Conservation (phyloP, 805 yeast species). For the Kockiozyma suomiensis region DNA sequence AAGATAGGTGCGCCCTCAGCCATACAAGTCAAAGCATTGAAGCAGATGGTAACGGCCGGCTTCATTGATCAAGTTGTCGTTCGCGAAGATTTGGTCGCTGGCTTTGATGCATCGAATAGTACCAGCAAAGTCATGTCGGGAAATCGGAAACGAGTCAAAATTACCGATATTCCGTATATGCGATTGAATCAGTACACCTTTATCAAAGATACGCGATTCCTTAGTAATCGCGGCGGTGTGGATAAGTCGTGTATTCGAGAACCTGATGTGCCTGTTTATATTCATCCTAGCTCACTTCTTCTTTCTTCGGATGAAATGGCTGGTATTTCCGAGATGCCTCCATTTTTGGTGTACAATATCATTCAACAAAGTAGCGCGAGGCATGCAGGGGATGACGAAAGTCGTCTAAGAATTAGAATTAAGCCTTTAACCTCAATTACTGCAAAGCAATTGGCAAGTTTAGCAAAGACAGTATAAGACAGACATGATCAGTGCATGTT, state of each 20-base stretch:
- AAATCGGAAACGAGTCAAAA: slow-evolving; percentile 55
- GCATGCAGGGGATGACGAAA: slow-evolving; percentile 45
- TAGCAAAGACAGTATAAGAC: slow-evolving; percentile 41
- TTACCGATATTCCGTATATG: slow-evolving; percentile 57
- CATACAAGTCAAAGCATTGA: slow-evolving; percentile 71
- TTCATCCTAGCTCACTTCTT: slow-evolving; percentile 78
- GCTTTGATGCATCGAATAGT: slow-evolving; percentile 34
- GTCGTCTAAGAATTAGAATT: slow-evolving; percentile 59
- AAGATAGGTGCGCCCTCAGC: slow-evolving; percentile 45
- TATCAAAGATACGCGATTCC: slow-evolving; percentile 56
- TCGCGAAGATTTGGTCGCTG: slow-evolving; percentile 71
- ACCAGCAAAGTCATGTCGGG: slow-evolving; percentile 47
- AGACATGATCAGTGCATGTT: too few species aligned
- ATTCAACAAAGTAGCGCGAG: slow-evolving; percentile 57
- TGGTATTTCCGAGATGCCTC: slow-evolving; percentile 64
- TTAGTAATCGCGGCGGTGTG: slow-evolving; percentile 42
- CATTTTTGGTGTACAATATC: slow-evolving; percentile 71
- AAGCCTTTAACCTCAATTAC: slow-evolving; percentile 73
- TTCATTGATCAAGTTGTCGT: slow-evolving; percentile 88
- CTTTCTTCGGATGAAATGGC: slow-evolving; percentile 36
- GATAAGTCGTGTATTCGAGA: slow-evolving; percentile 42
- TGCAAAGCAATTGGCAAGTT: slow-evolving; percentile 73
- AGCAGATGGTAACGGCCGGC: slow-evolving; percentile 92
- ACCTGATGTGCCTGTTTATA: slow-evolving; percentile 62
- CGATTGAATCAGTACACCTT: slow-evolving; percentile 49